Base-by-base conservation (phyloP, 2,329 filamentous ascomycete species). In the Cadophora sp. region DNA sequence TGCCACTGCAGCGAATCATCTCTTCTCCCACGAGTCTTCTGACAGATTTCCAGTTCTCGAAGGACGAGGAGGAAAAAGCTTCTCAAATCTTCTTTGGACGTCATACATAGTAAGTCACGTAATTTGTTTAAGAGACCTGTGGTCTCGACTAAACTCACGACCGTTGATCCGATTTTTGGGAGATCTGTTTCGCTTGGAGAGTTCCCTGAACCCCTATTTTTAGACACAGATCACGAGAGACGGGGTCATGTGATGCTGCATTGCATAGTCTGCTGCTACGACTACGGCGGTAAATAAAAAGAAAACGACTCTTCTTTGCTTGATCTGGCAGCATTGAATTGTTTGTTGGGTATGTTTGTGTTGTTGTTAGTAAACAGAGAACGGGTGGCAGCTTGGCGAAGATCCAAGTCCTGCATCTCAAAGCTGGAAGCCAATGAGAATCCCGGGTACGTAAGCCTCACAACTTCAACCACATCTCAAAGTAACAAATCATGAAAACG, bases 281-380 rank as follows among this genome's bases (percentile, higher is more conserved):
- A 50, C 47, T 24, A 22, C 47, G 24, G 47, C 2, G 22, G 24
- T 14, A 22, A n/a, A 1, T n/a, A n/a, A 27, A 20, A 11, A 33
- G 16, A 16, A 33, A 33, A 8, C 50, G n/a, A n/a, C 24, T 7
- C 6, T 18, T 33, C 50, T 18, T 33, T 5, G 27, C 50, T 39
- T 39, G 30, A 53, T 18, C 4, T 30, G 27, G 27, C 27, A 4
- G 27, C 6, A 30, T 30, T 30, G 27, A 8, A 18, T 8, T 53
- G 50, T 33, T 53, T 30, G 27, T 30, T 39, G 36, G 2, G 4
- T 8, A 53, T 53, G 50, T 53, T 33, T 53, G n/a, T 33, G 24
- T 53, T 33, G 50, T 33, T 1, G 50, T 53, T 53, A 16, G 50
- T 53, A 53, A 53, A 53, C 50, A 53, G n/a, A 53, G 50, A 53